Evolutionary conservation across 2,329 filamentous ascomycete genomes (phyloP).

Genomic region (Seiridium cupressi): DNA sequence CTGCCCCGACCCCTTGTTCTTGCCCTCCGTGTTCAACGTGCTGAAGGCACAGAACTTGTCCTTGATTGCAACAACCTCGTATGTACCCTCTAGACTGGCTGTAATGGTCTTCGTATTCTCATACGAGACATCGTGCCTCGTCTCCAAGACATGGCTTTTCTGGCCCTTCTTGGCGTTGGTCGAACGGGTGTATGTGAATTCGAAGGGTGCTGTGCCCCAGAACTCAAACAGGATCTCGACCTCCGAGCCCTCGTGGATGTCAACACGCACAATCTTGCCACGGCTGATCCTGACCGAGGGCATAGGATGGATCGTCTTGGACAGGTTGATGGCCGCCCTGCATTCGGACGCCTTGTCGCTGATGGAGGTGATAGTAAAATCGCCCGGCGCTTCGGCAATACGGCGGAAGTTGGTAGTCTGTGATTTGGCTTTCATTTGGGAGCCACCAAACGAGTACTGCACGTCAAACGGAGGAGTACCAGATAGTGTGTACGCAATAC

Average conservation of each 20-base stretch:
- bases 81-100: conserved; percentile 91
- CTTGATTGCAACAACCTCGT: conserved; percentile 95
- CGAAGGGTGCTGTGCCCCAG: conserved; percentile 91
- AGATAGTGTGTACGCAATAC: conserved; percentile 86
- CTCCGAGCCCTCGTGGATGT: conserved; percentile 95
- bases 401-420: conserved; percentile 84
- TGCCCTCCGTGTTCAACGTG: conserved; percentile 59
- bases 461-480: conserved; percentile 92
- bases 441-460: conserved; percentile 83
- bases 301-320: conserved; percentile 85
- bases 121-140: conserved; percentile 80
- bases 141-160: conserved; percentile 80
- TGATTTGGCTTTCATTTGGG: conserved; percentile 74
- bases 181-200: conserved; percentile 94
- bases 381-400: conserved; percentile 86
- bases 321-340: conserved; percentile 73
- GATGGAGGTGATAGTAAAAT: conserved; percentile 82
- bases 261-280: conserved; percentile 75
- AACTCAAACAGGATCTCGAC: conserved; percentile 95
- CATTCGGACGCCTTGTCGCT: conserved; percentile 89
- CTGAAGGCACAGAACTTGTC: conserved; percentile 90
- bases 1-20: conserved; percentile 38
- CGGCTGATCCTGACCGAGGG: conserved; percentile 88
- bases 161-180: conserved; percentile 81
- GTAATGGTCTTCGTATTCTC: conserved; percentile 79